phyloP scores from a whole-genome alignment of 441 rosid genomes.

The Breynia disticha region DNA sequence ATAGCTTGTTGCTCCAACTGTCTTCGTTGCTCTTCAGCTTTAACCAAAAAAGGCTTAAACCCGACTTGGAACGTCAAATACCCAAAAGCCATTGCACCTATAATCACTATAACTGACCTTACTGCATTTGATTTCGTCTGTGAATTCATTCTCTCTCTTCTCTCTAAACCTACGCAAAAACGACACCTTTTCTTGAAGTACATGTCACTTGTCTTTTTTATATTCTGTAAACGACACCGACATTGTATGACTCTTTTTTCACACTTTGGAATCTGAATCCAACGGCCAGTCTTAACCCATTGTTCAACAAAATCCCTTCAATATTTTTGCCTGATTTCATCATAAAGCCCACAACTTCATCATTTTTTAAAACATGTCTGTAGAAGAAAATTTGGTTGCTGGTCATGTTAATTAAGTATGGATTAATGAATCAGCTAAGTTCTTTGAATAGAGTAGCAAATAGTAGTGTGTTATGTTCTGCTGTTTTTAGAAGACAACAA shows the following conservation, averaged over 20 bases:
- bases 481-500: constrained; percentile 62
- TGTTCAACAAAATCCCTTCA: too few species aligned
- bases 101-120: constrained; percentile 39
- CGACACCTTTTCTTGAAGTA: too few species aligned
- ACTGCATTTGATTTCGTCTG: constrained; percentile 36
- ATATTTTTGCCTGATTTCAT: too few species aligned
- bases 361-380: too few species aligned
- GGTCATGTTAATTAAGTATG: constrained; percentile 42
- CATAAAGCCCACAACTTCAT: too few species aligned
- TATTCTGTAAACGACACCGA: background rate
- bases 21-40: constrained; percentile 27
- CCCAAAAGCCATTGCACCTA: constrained; percentile 52
- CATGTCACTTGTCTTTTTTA: too few species aligned
- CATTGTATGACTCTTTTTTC: background rate
- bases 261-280: background rate
- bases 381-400: too few species aligned
- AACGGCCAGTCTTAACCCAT: background rate
- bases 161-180: background rate
- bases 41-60: constrained; percentile 42
- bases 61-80: constrained; percentile 42
- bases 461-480: constrained; percentile 20
- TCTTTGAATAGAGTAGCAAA: constrained; percentile 19
- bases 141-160: constrained; percentile 14
- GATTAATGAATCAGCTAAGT: constrained; percentile 26
- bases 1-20: constrained; percentile 18